Conservation (phyloP, 2,329 filamentous ascomycete genomes). For the Aplosporella prunicola region DNA sequence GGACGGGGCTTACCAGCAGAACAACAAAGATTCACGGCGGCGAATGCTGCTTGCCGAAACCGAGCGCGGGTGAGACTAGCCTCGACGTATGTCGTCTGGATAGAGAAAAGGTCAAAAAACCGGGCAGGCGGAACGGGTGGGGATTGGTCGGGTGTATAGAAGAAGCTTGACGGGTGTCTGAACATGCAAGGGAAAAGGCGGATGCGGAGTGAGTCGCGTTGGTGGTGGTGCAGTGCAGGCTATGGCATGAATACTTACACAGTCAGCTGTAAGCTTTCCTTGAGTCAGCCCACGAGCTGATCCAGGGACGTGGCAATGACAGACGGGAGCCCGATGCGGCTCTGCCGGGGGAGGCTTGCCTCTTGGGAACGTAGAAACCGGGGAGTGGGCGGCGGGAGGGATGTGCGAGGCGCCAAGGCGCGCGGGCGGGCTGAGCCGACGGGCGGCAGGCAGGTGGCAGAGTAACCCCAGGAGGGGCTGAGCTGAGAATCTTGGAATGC, state of each 20-base stretch:
- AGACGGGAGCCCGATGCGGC: slow-evolving; percentile 2
- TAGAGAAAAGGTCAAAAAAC: slow-evolving; percentile 12
- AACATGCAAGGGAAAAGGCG: slow-evolving; percentile 11
- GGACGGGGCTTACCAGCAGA: slow-evolving; percentile 4
- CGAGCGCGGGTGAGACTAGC: slow-evolving; percentile 11
- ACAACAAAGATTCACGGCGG: slow-evolving; percentile 5
- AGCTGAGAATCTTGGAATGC: slow-evolving; percentile 3
- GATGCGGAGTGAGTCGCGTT: slow-evolving; percentile 11
- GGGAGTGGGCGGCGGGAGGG: too few relatives aligned
- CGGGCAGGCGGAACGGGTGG: slow-evolving; percentile 7
- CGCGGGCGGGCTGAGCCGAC: too few relatives aligned
- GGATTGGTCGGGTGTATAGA: slow-evolving; percentile 11
- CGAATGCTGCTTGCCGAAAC: slow-evolving; percentile 9
- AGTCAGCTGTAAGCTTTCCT: slow-evolving; percentile 11
- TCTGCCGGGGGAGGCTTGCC: slow-evolving; percentile 4
- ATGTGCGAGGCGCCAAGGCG: slow-evolving; percentile 7
- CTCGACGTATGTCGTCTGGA: slow-evolving; percentile 10
- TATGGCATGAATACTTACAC: slow-evolving; percentile 8
- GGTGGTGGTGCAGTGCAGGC: slow-evolving; percentile 1
- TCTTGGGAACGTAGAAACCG: too few relatives aligned
- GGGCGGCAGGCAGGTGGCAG: slow-evolving; percentile 1
- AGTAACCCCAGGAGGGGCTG: neutral
- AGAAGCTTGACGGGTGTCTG: slow-evolving; percentile 10
- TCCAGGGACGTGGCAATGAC: slow-evolving; percentile 1
- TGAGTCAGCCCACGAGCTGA: slow-evolving; percentile 8